Base-by-base conservation (phyloP, 805 yeast genomes). In the Huiozyma naganishii region DNA sequence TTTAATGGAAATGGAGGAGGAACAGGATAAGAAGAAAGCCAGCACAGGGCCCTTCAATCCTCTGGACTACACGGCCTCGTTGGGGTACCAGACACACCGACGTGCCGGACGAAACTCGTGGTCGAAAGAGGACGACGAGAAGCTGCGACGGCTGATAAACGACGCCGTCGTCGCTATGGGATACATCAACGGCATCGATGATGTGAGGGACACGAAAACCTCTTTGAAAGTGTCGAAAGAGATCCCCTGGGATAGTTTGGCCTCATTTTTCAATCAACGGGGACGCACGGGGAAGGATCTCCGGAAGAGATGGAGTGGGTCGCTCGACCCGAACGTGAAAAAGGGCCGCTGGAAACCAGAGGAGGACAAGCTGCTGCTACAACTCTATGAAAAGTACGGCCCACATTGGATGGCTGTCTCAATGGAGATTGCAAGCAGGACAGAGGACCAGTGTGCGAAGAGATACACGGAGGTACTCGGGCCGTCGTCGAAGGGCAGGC, bases 391-490 rank as follows among this genome's bases (percentile, higher is more conserved):
- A 40, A 72, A 70, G 50, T 72, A 75, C 58, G 97, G 97, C 0
- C 73, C 95, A 0, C 74, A 79, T 29, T 89, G 97, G 97, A 84
- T 83, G 49, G 80, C 80, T 53, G 88, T 89, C 8, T 79, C 95
- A 0, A 64, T 71, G 41, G 80, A 75, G 42, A 83, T 89, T 9
- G 75, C 77, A 3, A 95, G 95, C 5, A 71, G 97, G 57, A 89
- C 95, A 0, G 95, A 88, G 55, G 96, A 88, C 61, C 97, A 89
- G 66, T 89, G 97, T 67, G 85, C 95, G 1, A 89, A 89, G 57
- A 68, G 97, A 53, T 89, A 85, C 59, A 77, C 80, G 11, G 97
- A 89, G 55, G 95, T 87, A 1, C 62, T 89, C 46, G 92, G 86
- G 53, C 96, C 97, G 6, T 65, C 68, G 43, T 83, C 88, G 7